Evolutionary conservation across 2,329 filamentous ascomycete genomes (phyloP), one percentile per base, ranked within the genome.

Genomic region (Berkeleyomyces basicola): DNA sequence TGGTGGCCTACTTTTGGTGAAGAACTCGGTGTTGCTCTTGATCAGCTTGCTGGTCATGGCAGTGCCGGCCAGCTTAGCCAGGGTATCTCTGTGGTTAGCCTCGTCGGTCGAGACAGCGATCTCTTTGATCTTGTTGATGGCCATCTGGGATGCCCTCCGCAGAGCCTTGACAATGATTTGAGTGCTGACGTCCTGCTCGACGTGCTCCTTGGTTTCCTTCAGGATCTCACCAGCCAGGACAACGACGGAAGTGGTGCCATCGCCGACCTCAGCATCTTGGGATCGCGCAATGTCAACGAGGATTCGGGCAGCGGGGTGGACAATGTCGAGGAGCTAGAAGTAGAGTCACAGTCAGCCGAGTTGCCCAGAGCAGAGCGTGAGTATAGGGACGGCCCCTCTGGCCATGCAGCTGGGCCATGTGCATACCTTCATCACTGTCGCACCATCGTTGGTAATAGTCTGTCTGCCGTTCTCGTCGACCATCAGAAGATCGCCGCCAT

Each of bases 41-140:
- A 99, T 97, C 69, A 99, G 80, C 80, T 99, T 99, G 82, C 91
- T 96, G 74, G 91, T 97, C 93, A 99, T 99, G 69, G 93, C 93
- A 37, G 93, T 99, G 43, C 83, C 90, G 39, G 93, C 93, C 69
- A 99, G 79, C 76, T 96, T 95, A 73, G 79, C 77, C 65, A 99
- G 81, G 49, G 91, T 97, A 69, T 96, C 91, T 69, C 88, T 84
- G 75, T 86, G 87, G 75, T 88, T 92, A 65, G 80, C 82, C 73
- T 95, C 90, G 68, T 84, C 82, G 62, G 90, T 91, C 75, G 85
- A 85, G 68, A 97, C 83, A 58, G 91, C 87, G 73, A 99, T 96
- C 77, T 99, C 93, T 82, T 95, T 95, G 74, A 99, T 86, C 81
- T 96, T 97, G 81, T 97, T 97, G 73, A 97, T 90, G 16, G 93